Percentiles rank a stretch among this genome's conserved stretches.
phyloP scores from a whole-genome alignment of 768 basidiomycete species.

The Podaxis sp. region DNA sequence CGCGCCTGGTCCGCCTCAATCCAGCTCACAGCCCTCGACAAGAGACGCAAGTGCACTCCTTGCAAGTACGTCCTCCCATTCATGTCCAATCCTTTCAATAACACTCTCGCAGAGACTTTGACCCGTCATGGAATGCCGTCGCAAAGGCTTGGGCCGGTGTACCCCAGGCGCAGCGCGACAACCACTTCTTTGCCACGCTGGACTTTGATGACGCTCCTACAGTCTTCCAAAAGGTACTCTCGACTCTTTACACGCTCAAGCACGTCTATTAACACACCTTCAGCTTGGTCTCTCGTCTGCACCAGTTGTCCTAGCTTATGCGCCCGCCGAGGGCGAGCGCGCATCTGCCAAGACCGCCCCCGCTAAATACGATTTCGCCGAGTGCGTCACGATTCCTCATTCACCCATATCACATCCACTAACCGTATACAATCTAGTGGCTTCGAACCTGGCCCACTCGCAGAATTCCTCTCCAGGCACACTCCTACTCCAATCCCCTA shows the following conservation, averaged over 20 bases:
- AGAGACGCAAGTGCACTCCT: constrained; percentile 81
- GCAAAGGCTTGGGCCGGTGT: constrained; percentile 80
- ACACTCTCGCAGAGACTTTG: constrained; percentile 66
- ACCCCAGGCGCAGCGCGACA: constrained; percentile 59
- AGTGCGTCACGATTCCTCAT: constrained; percentile 41
- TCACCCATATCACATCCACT: neutral
- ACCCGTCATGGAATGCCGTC: constrained; percentile 79
- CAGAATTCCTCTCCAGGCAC: constrained; percentile 68
- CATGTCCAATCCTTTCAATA: neutral
- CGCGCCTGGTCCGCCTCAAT: constrained; percentile 89
- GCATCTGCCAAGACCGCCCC: constrained; percentile 29
- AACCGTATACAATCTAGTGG: constrained; percentile 52
- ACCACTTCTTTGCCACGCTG: constrained; percentile 89
- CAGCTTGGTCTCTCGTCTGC: constrained; percentile 84
- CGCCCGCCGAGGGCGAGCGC: constrained; percentile 64
- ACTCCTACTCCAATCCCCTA: constrained; percentile 85
- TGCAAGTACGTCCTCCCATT: constrained; percentile 69
- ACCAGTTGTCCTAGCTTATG: constrained; percentile 79
- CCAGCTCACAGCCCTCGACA: constrained; percentile 85
- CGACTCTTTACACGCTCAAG: neutral
- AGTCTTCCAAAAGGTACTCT: constrained; percentile 76
- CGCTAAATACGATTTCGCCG: constrained; percentile 74
- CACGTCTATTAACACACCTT: neutral
- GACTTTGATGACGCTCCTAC: constrained; percentile 81
- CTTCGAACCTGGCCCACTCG: constrained; percentile 76